phyloP scores from a whole-genome alignment of 31 red algal genomes.

The Odonthalia washingtoniensis region DNA sequence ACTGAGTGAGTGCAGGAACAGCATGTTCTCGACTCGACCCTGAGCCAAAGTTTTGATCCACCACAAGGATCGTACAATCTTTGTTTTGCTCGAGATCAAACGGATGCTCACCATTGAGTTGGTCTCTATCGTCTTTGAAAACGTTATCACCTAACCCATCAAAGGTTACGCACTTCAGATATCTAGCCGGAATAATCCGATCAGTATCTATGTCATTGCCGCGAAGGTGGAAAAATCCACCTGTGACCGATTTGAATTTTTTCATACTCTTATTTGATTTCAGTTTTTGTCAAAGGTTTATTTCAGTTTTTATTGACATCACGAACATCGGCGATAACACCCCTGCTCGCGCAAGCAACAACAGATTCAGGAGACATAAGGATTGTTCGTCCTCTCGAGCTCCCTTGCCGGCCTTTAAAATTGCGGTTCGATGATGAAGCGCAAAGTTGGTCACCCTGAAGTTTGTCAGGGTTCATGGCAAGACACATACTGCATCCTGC shows the following conservation, averaged over 20 bases:
- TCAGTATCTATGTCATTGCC: conserved; percentile 21
- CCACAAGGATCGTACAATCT: background rate
- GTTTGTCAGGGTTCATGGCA: too few species aligned
- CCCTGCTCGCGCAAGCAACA: too few species aligned
- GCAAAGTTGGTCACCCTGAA: too few species aligned
- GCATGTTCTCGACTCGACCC: background rate
- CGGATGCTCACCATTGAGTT: background rate
- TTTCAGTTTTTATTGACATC: too few species aligned
- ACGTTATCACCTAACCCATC: background rate
- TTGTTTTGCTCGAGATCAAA: background rate
- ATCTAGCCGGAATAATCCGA: conserved; percentile 11
- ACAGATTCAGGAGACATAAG: too few species aligned
- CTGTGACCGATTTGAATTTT: conserved; percentile 4
- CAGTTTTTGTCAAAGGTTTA: too few species aligned
- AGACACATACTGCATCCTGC: too few species aligned
- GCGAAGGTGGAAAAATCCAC: background rate
- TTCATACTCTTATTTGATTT: too few species aligned
- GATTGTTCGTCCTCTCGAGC: too few species aligned
- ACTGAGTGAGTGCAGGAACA: background rate
- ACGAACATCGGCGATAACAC: too few species aligned
- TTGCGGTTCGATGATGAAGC: too few species aligned
- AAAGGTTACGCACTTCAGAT: conserved; percentile 31
- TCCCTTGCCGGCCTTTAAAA: too few species aligned
- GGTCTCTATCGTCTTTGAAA: conserved; percentile 1
- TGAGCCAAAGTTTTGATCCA: background rate